Base-by-base conservation (phyloP, 1,139 yeast species). In the Geotrichum australiense region DNA sequence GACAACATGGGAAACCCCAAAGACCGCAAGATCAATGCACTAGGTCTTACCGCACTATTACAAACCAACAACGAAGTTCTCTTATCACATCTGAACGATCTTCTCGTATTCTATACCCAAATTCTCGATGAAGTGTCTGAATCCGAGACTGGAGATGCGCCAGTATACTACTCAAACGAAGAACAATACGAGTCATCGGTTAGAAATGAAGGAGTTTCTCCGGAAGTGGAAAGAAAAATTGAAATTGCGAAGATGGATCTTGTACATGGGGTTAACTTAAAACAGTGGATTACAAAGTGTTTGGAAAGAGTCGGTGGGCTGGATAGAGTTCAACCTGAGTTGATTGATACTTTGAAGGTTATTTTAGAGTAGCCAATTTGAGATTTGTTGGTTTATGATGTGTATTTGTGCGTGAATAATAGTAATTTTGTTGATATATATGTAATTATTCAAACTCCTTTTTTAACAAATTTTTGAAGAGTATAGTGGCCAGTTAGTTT, bases 81-180 rank as follows among this genome's bases (percentile, higher is more conserved):
- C 46, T 63, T 48, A 37, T 28, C 35, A 50, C 57, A 21, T 60
- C 63, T 49, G 50, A 72, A 45, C 58, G 69, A 3, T 26, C 63
- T 80, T 15, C 59, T 79, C 5, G 69, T 77, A 19, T 62, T 76
- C 25, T 67, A 81, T 62, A 70, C 81, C 8, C 72, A 72, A 43
- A 69, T 82, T 47, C 58, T 83, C 41, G 96, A 86, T 53, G 95
- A 86, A 55, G 69, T 81, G 10, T 49, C 49, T 14, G 77, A 80
- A 44, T 94, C 84, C 52, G 61, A 68, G 5, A 62, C 54, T 11
- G 64, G 66, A 4, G 63, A 59, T 31, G 52, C 61, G 7, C 54
- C 55, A 14, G 47, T 52, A 2, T 60, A 59, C 41, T 53, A 58
- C 41, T 42, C 50, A 1, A 40, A 45, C 4, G 57, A 54, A 19